Evolutionary conservation across 2,329 filamentous ascomycete genomes (phyloP).

Genomic region (Monosporascus sp.): DNA sequence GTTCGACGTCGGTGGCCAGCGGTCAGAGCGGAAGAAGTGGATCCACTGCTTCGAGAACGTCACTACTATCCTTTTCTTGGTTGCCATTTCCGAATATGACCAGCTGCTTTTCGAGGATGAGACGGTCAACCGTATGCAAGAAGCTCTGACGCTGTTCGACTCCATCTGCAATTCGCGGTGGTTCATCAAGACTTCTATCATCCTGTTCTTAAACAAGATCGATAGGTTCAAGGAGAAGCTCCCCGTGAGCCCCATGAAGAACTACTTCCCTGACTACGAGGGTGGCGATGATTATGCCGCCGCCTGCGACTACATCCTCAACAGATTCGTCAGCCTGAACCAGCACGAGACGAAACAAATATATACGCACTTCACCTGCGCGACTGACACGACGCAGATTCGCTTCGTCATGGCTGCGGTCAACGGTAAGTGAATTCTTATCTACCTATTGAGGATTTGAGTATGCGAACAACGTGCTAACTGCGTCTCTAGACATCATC

Average conservation of each 20-base stretch:
- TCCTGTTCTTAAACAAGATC: conserved; percentile 84
- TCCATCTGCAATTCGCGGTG: conserved; percentile 84
- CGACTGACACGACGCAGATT: conserved; percentile 97
- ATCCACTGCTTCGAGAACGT: conserved; percentile 99
- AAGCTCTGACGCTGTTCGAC: conserved; percentile 80
- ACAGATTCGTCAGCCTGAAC: conserved; percentile 96
- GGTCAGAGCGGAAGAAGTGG: conserved; percentile 98
- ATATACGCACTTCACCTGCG: conserved; percentile 99
- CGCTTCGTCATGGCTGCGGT: conserved; percentile 99
- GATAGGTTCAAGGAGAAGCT: conserved; percentile 86
- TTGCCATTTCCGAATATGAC: conserved; percentile 96
- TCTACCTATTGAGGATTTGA: neutral
- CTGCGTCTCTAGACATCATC: conserved; percentile 73
- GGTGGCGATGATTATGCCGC: conserved; percentile 92
- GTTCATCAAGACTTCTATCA: conserved; percentile 88
- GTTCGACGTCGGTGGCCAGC: conserved; percentile 95
- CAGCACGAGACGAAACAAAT: conserved; percentile 99
- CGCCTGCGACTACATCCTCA: conserved; percentile 97
- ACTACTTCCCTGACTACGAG: conserved; percentile 88
- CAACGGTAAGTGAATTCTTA: conserved; percentile 63
- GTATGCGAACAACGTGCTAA: conserved; percentile 34
- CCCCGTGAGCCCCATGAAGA: conserved; percentile 75
- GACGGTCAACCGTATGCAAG: conserved; percentile 92
- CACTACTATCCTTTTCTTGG: conserved; percentile 91
- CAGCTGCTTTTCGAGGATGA: conserved; percentile 94